Evolutionary conservation across 108 stramenopile species (phyloP).

Genomic region (Nannochloropsis salina): DNA sequence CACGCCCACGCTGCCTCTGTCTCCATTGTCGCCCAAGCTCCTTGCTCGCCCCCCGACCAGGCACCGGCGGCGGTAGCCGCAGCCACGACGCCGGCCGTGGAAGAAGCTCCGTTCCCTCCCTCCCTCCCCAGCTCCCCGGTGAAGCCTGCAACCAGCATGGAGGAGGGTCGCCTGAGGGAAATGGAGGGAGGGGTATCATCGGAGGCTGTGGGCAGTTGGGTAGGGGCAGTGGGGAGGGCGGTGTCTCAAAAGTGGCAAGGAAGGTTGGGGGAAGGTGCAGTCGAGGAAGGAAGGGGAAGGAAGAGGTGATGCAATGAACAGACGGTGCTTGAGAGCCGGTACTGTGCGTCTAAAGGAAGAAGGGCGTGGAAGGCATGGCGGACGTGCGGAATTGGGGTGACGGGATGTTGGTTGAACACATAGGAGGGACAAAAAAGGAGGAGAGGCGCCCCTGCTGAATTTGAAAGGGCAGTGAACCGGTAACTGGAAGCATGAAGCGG

Average conservation of each 20-base stretch:
- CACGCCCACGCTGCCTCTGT: not conserved
- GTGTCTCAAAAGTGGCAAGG: not conserved
- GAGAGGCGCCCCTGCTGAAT: not conserved
- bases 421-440: not conserved
- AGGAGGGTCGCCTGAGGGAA: not conserved
- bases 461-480: not conserved
- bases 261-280: not conserved
- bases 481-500: no score
- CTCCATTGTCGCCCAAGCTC: not conserved
- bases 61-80: not conserved
- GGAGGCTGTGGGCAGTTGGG: not conserved
- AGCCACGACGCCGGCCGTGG: not conserved
- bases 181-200: not conserved
- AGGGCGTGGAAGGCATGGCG: not conserved
- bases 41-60: not conserved
- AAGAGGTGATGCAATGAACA: not conserved
- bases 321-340: no score
- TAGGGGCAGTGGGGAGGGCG: not conserved
- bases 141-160: not conserved
- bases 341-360: not conserved
- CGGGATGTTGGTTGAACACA: not conserved
- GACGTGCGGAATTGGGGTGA: not conserved
- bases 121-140: not conserved
- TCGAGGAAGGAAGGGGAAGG: not conserved
- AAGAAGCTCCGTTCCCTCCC: not conserved